Evolutionary conservation across 2,329 filamentous ascomycete species (phyloP), one percentile per base, ranked within the genome.

Genomic region (Microsporum audouinii): DNA sequence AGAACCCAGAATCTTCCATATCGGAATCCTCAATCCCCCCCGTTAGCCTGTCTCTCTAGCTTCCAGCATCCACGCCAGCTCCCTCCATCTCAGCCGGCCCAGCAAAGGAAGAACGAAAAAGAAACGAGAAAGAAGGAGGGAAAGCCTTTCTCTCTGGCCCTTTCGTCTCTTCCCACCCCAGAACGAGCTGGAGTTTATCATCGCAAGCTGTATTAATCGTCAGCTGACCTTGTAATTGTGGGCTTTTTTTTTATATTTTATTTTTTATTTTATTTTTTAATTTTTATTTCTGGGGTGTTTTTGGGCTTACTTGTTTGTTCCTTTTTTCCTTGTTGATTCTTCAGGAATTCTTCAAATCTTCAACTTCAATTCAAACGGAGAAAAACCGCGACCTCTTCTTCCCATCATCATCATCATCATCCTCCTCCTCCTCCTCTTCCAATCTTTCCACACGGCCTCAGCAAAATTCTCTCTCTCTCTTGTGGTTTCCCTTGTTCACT

Each of bases 221-320:
- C 55, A 57, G 55, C 55, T 57, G 55, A 57, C 55, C 17, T 29
- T 57, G 55, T 41, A 57, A 23, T 41, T 38, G 33, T 38, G 55
- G 55, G 55, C 34, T 41, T 57, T 57, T 38, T 56, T 17, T 2
- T 56, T 38, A 12, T 38, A 10, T 36, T 38, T 36, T n/a, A 36
- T 56, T 56, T 36, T 56, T 38, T 8, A 27, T 51, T 51, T 14
- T 51, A 6, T 12, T 27, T 29, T 2, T 31, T 29, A 12, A 12
- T 29, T 12, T 29, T 29, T 51, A 29, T 23, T 31, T 12, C 12
- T 51, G 14, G 43, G 43, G 41, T 45, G 41, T 47, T 23, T 47
- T 47, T 23, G 49, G 49, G 49, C 49, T 53, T 53, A 53, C 31
- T 38, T 57, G 55, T 57, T 38, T 38, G n/a, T 57, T 47, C n/a